Conservation (phyloP, 179 eudicot genomes). For the Actinidia chinensis region DNA sequence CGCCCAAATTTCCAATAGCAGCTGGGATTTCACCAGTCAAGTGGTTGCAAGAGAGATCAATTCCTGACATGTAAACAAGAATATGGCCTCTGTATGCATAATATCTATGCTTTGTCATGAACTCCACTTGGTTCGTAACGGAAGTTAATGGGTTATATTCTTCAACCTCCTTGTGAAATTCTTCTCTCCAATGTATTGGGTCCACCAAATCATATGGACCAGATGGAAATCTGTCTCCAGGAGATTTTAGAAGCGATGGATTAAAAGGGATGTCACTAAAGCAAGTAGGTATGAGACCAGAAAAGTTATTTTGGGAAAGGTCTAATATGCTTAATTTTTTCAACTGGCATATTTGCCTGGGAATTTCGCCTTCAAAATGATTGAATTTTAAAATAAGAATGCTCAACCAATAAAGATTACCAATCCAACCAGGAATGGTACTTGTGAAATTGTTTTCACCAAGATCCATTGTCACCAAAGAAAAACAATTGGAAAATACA, state of each 20-base stretch:
- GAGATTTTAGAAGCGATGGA: conserved; percentile 5
- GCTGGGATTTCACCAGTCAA: conserved; percentile 1
- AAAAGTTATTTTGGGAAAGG: conserved; percentile 23
- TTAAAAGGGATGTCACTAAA: conserved; percentile 11
- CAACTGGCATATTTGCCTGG: conserved; percentile 22
- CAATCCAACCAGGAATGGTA: conserved; percentile 24
- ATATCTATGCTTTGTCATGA: neutral
- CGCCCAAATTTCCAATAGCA: neutral
- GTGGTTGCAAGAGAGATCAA: conserved; percentile 4
- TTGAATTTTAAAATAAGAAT: conserved; percentile 22
- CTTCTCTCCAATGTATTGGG: neutral
- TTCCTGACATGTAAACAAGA: conserved; percentile 1
- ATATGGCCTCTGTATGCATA: neutral
- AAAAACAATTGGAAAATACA: conserved; percentile 7
- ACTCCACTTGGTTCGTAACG: neutral
- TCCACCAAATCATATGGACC: neutral
- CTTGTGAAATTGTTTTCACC: neutral
- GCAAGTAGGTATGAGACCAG: conserved; percentile 29
- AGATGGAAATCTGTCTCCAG: neutral
- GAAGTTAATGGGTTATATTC: no score
- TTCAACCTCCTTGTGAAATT: neutral
- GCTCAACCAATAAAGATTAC: neutral
- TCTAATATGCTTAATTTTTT: conserved; percentile 21
- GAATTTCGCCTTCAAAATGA: conserved; percentile 21
- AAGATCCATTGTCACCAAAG: conserved; percentile 24